Evolutionary conservation across 257 asterid genomes (phyloP).

Genomic region (Verbascum thapsus): DNA sequence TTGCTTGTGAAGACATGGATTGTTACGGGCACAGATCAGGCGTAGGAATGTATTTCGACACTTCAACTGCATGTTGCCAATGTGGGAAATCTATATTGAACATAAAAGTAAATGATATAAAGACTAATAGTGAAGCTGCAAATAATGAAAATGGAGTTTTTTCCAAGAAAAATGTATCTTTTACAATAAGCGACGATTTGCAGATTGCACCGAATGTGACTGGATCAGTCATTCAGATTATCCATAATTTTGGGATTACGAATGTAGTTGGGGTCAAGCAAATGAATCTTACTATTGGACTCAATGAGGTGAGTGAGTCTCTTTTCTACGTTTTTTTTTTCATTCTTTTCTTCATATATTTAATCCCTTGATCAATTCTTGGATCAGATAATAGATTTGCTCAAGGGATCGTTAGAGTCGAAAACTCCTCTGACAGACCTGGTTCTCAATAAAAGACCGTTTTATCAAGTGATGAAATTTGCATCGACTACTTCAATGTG

Average conservation of each 20-base stretch:
- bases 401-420: constrained; percentile 13
- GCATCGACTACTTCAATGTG: background rate
- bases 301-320: constrained; percentile 30
- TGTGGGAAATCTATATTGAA: constrained; percentile 21
- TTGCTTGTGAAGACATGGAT: background rate
- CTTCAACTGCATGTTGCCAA: background rate
- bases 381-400: constrained; percentile 26
- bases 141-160: constrained; percentile 2
- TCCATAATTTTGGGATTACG: background rate
- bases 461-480: too few relatives aligned
- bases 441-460: constrained; percentile 1
- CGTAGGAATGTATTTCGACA: background rate
- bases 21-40: background rate
- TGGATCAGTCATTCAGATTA: background rate
- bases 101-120: too few relatives aligned
- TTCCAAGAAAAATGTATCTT: background rate
- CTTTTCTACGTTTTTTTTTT: background rate
- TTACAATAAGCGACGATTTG: constrained; percentile 17
- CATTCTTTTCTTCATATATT: too few relatives aligned
- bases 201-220: background rate
- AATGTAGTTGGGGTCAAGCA: background rate
- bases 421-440: constrained; percentile 28
- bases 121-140: too few relatives aligned
- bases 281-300: constrained; percentile 6
- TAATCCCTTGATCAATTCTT: too few relatives aligned